Conservation (phyloP, 805 yeast species). For the Yamadazyma insecticola region DNA sequence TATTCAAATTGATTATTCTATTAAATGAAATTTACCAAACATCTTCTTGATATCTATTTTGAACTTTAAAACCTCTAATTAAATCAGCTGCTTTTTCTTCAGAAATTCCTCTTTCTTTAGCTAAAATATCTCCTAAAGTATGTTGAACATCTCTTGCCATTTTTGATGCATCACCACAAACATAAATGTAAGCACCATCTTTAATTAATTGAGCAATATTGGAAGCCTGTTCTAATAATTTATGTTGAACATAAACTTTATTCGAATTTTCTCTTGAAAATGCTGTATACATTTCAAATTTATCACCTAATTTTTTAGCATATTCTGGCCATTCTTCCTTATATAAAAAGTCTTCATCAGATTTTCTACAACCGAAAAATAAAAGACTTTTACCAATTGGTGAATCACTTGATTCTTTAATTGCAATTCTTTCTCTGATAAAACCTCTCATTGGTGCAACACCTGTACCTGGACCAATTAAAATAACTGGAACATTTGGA, state of each 20-base stretch:
- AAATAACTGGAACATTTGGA: slow-evolving; percentile 75
- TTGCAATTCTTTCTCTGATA: slow-evolving; percentile 75
- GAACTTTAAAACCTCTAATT: slow-evolving; percentile 72
- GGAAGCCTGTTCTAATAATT: slow-evolving; percentile 49
- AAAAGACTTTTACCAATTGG: slow-evolving; percentile 66
- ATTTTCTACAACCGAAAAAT: slow-evolving; percentile 84
- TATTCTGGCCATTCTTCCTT: slow-evolving; percentile 86
- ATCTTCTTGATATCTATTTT: slow-evolving; percentile 93
- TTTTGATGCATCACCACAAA: slow-evolving; percentile 93
- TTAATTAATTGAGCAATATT: slow-evolving; percentile 52
- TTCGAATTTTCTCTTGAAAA: slow-evolving; percentile 70
- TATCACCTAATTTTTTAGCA: slow-evolving; percentile 52
- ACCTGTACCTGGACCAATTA: slow-evolving; percentile 99
- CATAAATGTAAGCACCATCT: slow-evolving; percentile 83
- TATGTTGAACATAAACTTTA: slow-evolving; percentile 83
- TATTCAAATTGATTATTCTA: too few species aligned
- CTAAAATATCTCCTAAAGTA: slow-evolving; percentile 59
- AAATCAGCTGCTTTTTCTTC: slow-evolving; percentile 70
- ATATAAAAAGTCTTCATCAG: slow-evolving; percentile 78
- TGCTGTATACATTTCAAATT: slow-evolving; percentile 74
- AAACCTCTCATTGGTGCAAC: slow-evolving; percentile 98
- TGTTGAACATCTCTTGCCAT: slow-evolving; percentile 94
- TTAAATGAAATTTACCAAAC: slow-evolving; percentile 63
- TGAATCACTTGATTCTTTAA: slow-evolving; percentile 26
- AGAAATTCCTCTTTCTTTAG: slow-evolving; percentile 57